phyloP scores from a whole-genome alignment of 202 grass and related monocot species.

The Elaeis oleifera region DNA sequence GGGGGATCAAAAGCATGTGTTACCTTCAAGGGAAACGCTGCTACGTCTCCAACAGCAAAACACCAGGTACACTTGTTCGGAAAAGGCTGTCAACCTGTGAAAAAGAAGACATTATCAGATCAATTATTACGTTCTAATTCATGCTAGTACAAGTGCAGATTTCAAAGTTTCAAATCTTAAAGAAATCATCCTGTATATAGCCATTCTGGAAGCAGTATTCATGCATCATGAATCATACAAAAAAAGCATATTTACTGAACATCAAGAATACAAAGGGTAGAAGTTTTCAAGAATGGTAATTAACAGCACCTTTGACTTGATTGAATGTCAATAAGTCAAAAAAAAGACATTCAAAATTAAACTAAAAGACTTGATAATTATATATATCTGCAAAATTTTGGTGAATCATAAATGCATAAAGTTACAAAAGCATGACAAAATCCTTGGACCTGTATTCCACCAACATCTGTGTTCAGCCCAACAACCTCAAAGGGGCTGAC shows the following conservation, averaged over 20 bases:
- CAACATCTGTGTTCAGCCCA: constrained; percentile 60
- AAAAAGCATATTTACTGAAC: no score
- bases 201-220: no score
- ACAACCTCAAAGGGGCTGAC: constrained; percentile 75
- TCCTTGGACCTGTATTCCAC: constrained; percentile 73
- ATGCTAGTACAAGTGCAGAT: no score
- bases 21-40: constrained; percentile 87
- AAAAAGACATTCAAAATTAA: no score
- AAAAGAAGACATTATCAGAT: constrained; percentile 4
- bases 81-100: constrained; percentile 83
- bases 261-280: not conserved
- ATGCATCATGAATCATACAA: no score
- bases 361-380: no score
- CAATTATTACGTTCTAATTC: not conserved
- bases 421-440: constrained; percentile 16
- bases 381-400: no score
- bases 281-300: not conserved
- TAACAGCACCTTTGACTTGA: not conserved
- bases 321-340: no score
- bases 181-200: no score
- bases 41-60: constrained; percentile 94
- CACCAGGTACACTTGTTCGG: constrained; percentile 61
- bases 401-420: no score
- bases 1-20: not conserved
- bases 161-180: no score